A percentile compares a stretch with the other conserved stretches of the same genome.
Evolutionary conservation across 345 rosid genomes (phyloP).

Genomic region (Limnanthes douglasii): DNA sequence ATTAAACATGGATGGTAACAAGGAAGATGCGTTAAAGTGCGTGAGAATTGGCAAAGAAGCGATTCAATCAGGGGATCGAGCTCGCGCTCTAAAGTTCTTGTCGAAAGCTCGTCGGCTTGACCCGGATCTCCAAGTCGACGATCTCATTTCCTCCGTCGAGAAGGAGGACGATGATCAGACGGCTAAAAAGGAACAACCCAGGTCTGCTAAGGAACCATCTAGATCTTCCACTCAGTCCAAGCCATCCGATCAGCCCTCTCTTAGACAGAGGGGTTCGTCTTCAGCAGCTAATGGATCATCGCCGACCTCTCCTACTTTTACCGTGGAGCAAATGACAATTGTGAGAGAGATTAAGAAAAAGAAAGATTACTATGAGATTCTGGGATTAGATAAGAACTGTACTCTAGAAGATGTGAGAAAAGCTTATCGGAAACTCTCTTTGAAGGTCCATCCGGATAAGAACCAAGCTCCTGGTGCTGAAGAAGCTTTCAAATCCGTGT

Average conservation of each 20-base stretch:
- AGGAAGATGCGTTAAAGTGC: conserved; percentile 87
- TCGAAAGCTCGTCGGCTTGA: conserved; percentile 90
- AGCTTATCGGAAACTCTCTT: conserved; percentile 71
- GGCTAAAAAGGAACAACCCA: conserved; percentile 7
- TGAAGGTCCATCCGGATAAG: conserved; percentile 95
- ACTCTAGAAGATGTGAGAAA: conserved; percentile 73
- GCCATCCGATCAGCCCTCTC: conserved; percentile 31
- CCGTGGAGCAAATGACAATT: conserved; percentile 60
- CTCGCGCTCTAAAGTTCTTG: conserved; percentile 70
- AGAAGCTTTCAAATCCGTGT: conserved; percentile 76
- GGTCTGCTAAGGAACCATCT: conserved; percentile 12
- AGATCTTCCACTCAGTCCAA: conserved; percentile 7
- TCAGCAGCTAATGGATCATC: conserved; percentile 21
- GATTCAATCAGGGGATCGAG: conserved; percentile 51
- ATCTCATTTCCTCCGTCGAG: conserved; percentile 36
- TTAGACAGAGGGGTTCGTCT: conserved; percentile 36
- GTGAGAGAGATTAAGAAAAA: conserved; percentile 64
- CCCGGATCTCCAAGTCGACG: conserved; percentile 46
- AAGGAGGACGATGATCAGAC: conserved; percentile 12
- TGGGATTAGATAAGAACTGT: conserved; percentile 55
- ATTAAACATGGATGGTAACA: conserved; percentile 83
- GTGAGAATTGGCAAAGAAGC: conserved; percentile 69
- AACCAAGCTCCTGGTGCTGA: conserved; percentile 91
- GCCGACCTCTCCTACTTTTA: conserved; percentile 27
- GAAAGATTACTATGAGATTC: conserved; percentile 75